phyloP scores from a whole-genome alignment of 2,329 filamentous ascomycete genomes.

The Coniochaeta sp. region DNA sequence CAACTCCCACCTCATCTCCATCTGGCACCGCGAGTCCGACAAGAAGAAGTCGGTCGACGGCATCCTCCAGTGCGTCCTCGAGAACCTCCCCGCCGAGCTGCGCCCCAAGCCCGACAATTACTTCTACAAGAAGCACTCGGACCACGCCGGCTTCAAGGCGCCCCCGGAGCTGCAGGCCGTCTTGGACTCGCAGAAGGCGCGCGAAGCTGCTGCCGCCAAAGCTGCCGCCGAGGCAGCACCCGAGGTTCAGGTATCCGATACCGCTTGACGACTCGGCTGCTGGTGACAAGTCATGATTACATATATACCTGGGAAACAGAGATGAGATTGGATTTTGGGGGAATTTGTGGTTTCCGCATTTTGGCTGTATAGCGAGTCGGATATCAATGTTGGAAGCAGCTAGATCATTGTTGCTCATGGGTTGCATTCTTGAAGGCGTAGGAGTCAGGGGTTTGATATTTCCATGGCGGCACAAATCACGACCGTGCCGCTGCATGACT shows the following conservation, averaged over 20 bases:
- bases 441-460: neutral
- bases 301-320: neutral
- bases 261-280: neutral
- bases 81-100: constrained; percentile 65
- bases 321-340: neutral
- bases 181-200: constrained; percentile 46
- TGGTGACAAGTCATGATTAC: neutral
- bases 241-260: neutral
- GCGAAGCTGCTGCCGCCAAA: constrained; percentile 27
- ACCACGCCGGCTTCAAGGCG: constrained; percentile 75
- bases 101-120: constrained; percentile 64
- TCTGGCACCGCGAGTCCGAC: constrained; percentile 87
- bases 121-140: constrained; percentile 84
- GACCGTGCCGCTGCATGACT: too few species aligned
- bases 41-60: constrained; percentile 73
- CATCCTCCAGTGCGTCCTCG: constrained; percentile 65
- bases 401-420: neutral
- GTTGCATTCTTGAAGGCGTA: neutral
- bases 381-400: neutral
- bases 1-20: constrained; percentile 79
- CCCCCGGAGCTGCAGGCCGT: constrained; percentile 52
- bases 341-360: neutral
- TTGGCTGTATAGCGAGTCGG: neutral
- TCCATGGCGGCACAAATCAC: neutral
- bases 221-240: neutral